These are phyloP conservation scores for Cupressus sempervirens DNA, from an alignment of 75 land plant species.

Conservation along the genomic window DNA sequence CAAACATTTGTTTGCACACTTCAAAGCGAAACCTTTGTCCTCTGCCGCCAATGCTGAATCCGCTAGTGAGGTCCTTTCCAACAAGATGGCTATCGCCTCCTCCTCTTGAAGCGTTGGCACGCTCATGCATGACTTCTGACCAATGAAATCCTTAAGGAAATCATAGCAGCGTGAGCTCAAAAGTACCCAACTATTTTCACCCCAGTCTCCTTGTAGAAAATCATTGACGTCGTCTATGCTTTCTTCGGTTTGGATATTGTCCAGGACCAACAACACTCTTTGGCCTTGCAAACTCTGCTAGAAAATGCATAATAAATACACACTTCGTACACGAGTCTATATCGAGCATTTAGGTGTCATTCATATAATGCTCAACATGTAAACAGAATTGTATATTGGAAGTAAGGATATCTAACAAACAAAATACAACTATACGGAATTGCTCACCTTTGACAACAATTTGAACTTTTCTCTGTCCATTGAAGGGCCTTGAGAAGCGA, in stretches of 20 bases:
- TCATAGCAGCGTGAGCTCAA: neutral
- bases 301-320: neutral
- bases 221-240: neutral
- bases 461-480: too few relatives aligned
- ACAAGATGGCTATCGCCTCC: neutral
- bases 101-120: neutral
- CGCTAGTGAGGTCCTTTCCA: neutral
- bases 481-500: too few relatives aligned
- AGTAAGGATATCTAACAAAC: neutral
- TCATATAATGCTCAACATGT: neutral
- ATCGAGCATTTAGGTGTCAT: too few relatives aligned
- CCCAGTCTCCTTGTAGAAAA: neutral
- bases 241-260: neutral
- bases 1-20: neutral
- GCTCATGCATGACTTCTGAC: neutral
- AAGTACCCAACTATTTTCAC: neutral
- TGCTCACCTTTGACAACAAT: too few relatives aligned
- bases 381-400: too few relatives aligned
- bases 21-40: neutral
- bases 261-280: neutral
- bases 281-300: neutral
- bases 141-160: neutral
- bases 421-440: too few relatives aligned
- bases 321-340: neutral
- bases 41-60: neutral